These are phyloP conservation scores for Trichophyton benhamiae DNA, from an alignment of 2,329 filamentous ascomycete genomes.

Conservation along the genomic window DNA sequence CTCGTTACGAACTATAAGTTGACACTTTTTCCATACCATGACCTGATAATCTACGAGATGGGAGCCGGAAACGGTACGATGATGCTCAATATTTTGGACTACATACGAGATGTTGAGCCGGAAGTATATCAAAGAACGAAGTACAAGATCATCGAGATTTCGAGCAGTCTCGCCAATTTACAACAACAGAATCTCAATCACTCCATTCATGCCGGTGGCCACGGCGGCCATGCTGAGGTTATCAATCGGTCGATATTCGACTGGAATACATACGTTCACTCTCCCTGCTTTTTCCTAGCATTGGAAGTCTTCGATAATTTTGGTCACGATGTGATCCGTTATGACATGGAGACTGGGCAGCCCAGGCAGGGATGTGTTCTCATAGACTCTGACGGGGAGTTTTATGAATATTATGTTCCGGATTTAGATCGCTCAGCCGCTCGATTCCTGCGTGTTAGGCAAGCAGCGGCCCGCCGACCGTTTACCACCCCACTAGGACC, in stretches of 20 bases:
- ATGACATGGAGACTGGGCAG: constrained; percentile 66
- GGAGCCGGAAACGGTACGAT: constrained; percentile 92
- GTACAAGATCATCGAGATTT: constrained; percentile 95
- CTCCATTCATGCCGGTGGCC: constrained; percentile 57
- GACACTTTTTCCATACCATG: constrained; percentile 86
- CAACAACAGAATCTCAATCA: constrained; percentile 60
- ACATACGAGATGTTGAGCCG: constrained; percentile 77
- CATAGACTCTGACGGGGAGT: constrained; percentile 72
- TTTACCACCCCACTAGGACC: constrained; percentile 35
- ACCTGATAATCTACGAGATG: constrained; percentile 97
- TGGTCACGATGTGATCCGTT: constrained; percentile 84
- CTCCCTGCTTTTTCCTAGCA: constrained; percentile 92
- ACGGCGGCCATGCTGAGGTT: constrained; percentile 78
- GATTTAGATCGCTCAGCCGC: constrained; percentile 69
- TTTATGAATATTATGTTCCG: constrained; percentile 84
- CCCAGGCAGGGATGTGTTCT: constrained; percentile 82
- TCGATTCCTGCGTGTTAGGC: constrained; percentile 71
- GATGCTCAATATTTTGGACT: constrained; percentile 96
- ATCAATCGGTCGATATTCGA: constrained; percentile 92
- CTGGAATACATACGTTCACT: constrained; percentile 77
- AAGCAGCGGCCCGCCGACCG: constrained; percentile 49
- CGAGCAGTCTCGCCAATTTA: constrained; percentile 61
- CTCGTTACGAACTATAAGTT: constrained; percentile 93
- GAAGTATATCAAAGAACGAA: constrained; percentile 88
- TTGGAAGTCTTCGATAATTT: constrained; percentile 99